Conservation (phyloP, 2,329 filamentous ascomycete species). For the Exophiala spinifera region DNA sequence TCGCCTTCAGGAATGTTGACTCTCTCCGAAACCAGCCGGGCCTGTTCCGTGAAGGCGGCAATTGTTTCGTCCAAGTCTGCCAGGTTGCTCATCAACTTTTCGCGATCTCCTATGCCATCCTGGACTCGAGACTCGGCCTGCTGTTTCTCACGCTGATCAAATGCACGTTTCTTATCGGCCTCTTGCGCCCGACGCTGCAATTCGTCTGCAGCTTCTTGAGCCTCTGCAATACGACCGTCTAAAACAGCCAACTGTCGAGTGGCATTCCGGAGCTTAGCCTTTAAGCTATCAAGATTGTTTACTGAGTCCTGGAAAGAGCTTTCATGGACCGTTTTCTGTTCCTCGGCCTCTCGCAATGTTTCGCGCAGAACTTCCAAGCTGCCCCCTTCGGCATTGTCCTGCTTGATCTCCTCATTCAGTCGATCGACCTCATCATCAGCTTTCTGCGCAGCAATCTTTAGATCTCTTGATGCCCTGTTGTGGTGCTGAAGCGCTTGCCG, state of each 20-base stretch:
- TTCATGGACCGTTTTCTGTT: slow-evolving; percentile 43
- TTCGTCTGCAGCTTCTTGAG: slow-evolving; percentile 5
- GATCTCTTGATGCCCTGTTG: slow-evolving; percentile 43
- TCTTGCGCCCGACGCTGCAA: slow-evolving; percentile 10
- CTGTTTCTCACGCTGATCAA: slow-evolving; percentile 61
- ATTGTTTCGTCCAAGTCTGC: slow-evolving; percentile 41
- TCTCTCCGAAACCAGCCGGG: slow-evolving; percentile 54
- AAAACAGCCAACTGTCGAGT: slow-evolving; percentile 38
- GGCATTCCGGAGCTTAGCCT: slow-evolving; percentile 38
- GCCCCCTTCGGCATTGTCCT: slow-evolving; percentile 61
- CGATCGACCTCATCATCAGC: slow-evolving; percentile 62
- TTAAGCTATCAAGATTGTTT: slow-evolving; percentile 43
- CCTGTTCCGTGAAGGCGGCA: slow-evolving; percentile 54
- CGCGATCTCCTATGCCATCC: slow-evolving; percentile 47
- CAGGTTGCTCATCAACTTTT: slow-evolving; percentile 45
- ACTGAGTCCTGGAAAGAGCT: slow-evolving; percentile 50
- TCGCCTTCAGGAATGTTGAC: slow-evolving; percentile 64
- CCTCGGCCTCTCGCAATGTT: slow-evolving; percentile 57
- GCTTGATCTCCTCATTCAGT: slow-evolving; percentile 63
- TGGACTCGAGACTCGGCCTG: slow-evolving; percentile 53
- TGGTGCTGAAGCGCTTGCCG: slow-evolving; percentile 51
- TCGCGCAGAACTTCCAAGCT: slow-evolving; percentile 58
- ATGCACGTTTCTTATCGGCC: slow-evolving; percentile 34
- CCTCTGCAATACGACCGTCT: slow-evolving; percentile 33
- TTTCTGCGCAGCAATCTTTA: slow-evolving; percentile 57